Evolutionary conservation across 2,329 filamentous ascomycete genomes (phyloP).

Genomic region (Cordyceps javanica): DNA sequence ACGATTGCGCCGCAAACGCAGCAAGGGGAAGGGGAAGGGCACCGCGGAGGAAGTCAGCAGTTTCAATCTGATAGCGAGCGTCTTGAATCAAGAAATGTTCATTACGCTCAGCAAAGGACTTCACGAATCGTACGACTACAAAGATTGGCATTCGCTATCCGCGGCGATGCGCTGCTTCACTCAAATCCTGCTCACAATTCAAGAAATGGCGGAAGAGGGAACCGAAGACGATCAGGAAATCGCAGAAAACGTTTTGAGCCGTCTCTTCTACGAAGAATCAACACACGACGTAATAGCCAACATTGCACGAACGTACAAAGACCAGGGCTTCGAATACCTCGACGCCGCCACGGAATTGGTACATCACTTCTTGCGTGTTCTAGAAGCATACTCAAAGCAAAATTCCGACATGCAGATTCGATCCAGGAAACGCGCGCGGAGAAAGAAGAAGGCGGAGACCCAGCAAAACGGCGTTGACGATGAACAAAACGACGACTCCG

Average conservation of each 20-base stretch:
- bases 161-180: slow-evolving; percentile 92
- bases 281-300: slow-evolving; percentile 83
- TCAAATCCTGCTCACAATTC: slow-evolving; percentile 84
- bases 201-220: slow-evolving; percentile 80
- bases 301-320: slow-evolving; percentile 80
- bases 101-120: slow-evolving; percentile 80
- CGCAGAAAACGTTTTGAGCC: slow-evolving; percentile 91
- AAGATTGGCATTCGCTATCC: slow-evolving; percentile 80
- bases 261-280: slow-evolving; percentile 96
- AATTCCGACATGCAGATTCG: slow-evolving; percentile 92
- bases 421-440: slow-evolving; percentile 66
- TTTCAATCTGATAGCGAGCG: slow-evolving; percentile 81
- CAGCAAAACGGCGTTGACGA: slow-evolving; percentile 30
- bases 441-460: slow-evolving; percentile 56
- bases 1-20: slow-evolving; percentile 59
- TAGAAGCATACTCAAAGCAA: slow-evolving; percentile 91
- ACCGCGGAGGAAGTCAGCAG: slow-evolving; percentile 55
- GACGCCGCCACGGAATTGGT: slow-evolving; percentile 86
- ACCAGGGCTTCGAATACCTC: slow-evolving; percentile 88
- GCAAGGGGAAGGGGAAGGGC: slow-evolving; percentile 45
- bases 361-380: slow-evolving; percentile 84
- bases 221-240: slow-evolving; percentile 96
- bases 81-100: slow-evolving; percentile 93
- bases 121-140: slow-evolving; percentile 71
- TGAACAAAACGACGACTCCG: slow-evolving; percentile 62